phyloP scores from a whole-genome alignment of 2,329 filamentous ascomycete species.

The Lecanicillium sp. region DNA sequence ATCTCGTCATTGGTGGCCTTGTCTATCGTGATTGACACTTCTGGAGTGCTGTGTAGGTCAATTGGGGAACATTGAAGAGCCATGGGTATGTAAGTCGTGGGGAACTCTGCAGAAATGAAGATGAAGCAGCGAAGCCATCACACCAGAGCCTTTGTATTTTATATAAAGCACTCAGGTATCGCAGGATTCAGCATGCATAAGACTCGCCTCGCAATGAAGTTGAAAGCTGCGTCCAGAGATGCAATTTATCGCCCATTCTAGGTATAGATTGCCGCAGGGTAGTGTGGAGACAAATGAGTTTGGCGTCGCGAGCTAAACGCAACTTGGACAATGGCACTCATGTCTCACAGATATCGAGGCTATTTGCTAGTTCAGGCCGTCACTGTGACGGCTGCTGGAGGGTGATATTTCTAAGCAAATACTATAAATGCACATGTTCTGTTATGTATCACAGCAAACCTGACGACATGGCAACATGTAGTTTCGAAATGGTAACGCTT shows the following conservation, averaged over 20 bases:
- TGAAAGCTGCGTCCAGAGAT: not conserved
- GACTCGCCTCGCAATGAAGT: no score
- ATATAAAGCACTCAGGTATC: no score
- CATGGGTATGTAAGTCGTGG: no score
- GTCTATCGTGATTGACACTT: conserved; percentile 2
- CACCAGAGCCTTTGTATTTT: not conserved
- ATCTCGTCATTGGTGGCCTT: not conserved
- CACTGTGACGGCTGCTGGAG: no score
- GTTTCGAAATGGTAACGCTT: no score
- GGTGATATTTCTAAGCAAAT: conserved; percentile 19
- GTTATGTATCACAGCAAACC: no score
- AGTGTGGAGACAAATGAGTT: not conserved
- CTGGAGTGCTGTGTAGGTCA: not conserved
- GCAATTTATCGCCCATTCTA: conserved; percentile 6
- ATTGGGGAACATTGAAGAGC: not conserved
- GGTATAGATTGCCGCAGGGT: not conserved
- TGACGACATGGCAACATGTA: no score
- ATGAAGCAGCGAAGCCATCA: no score
- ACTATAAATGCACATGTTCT: no score
- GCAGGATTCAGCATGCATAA: no score
- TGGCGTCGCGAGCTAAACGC: conserved; percentile 4
- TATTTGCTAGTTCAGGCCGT: no score
- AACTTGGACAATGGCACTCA: conserved; percentile 7
- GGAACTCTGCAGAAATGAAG: no score
- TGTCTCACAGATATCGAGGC: conserved; percentile 15